Base-by-base conservation (phyloP, 345 rosid genomes). In the Eutrema yunnanense region DNA sequence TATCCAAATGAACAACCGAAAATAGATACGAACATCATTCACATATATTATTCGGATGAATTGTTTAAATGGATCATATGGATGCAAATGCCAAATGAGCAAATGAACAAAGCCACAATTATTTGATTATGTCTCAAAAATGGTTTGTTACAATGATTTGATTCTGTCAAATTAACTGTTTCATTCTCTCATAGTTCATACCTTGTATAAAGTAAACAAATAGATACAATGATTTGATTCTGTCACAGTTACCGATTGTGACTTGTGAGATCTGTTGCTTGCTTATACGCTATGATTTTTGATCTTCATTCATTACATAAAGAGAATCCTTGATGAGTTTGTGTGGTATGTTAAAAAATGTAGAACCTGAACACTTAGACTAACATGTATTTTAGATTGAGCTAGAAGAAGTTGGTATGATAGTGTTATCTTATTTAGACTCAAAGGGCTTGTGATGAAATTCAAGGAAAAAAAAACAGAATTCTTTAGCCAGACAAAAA, bases 341-440 rank as follows among this genome's bases (percentile, higher is more conserved):
- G 48, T 50, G n/a, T 48, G 13, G 49, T 62, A 11, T 73, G 37
- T 75, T 58, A 71, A 83, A 86, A 86, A 86, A 78, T 36, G 37
- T 50, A 53, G 84, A 85, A 46, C 60, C 42, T 55, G 81, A 72
- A 72, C 80, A 83, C 55, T 86, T 81, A 22, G 8, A 86, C 81
- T 73, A 41, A 78, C 44, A 62, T 62, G 67, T n/a, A 75, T 2
- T 81, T 67, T 80, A 80, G 29, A 74, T 86, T 41, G 75, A 83
- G 71, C 65, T 83, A 33, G 90, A 88, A 83, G 92, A 85, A 82
- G 80, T 75, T 60, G 83, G 86, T 63, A 79, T 83, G 8, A 64
- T 84, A 58, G 46, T 86, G 64, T 59, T 44, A 44, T 30, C 38
- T 72, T 84, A 87, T 42, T 82, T 87, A 6, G 89, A 86, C 74